phyloP scores from a whole-genome alignment of 106 monocot genomes.

The Allium fistulosum region DNA sequence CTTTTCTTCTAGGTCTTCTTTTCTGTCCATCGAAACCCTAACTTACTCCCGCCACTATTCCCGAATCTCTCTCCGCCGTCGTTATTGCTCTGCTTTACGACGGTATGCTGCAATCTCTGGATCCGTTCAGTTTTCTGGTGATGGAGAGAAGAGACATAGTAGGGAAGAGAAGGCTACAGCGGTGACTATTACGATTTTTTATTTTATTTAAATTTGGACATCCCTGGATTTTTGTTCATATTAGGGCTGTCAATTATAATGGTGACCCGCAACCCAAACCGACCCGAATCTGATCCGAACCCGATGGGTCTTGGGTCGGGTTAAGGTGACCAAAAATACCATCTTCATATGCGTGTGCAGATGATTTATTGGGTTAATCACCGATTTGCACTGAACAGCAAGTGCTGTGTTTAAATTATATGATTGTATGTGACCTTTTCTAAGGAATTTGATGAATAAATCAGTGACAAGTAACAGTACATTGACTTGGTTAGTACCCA shows the following conservation, averaged over 20 bases:
- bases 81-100: conserved; percentile 1
- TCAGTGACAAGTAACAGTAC: too few relatives aligned
- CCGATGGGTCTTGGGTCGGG: too few relatives aligned
- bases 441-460: too few relatives aligned
- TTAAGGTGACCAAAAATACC: too few relatives aligned
- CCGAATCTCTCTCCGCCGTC: background rate
- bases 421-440: too few relatives aligned
- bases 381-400: too few relatives aligned
- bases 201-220: background rate
- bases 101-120: background rate
- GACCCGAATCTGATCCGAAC: too few relatives aligned
- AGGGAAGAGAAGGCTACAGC: conserved; percentile 1
- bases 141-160: background rate
- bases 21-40: background rate
- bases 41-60: background rate
- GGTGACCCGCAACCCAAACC: background rate
- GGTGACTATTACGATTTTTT: background rate
- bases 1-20: background rate
- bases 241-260: background rate
- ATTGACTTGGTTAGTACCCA: too few relatives aligned
- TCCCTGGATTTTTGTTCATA: background rate
- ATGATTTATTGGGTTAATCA: too few relatives aligned
- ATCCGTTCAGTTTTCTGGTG: conserved; percentile 4
- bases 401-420: too few relatives aligned
- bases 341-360: too few relatives aligned